Evolutionary conservation across 2,329 filamentous ascomycete genomes (phyloP), one percentile per base, ranked within the genome.

Genomic region (Malbranchea zuffiana): DNA sequence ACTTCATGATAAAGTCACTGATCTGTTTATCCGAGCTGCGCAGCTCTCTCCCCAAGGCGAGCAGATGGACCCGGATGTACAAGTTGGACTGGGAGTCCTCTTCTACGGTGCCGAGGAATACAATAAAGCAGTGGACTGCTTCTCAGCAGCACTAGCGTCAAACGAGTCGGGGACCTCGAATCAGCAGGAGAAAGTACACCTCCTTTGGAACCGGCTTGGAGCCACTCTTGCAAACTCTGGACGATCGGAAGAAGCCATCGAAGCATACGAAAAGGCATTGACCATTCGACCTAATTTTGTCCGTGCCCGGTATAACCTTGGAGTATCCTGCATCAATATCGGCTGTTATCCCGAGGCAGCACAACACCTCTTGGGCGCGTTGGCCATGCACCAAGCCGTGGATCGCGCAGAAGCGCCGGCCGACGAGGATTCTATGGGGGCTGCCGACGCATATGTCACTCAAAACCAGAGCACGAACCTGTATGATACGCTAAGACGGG

Each of bases 31-130:
- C 54, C 69, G 80, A 56, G 90, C 90, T 0, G 90, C 90, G 1
- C 87, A 94, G 52, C 74, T 95, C 32, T 90, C 84, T 19, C 90
- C 90, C 0, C 80, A 84, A 32, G 90, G 88, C 43, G 84, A 86
- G 53, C 84, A 90, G 53, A 96, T 98, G 82, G 92, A 98, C 54
- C 90, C 90, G 0, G 90, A 98, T 56, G 90, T 98, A 5, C 92
- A 98, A 62, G 90, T 98, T 41, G 90, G 90, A 1, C 72, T 98
- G 1, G 92, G 92, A 23, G 90, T 98, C 3, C 74, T 98, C 11
- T 96, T 98, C 67, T 98, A 98, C 63, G 90, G 88, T 35, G 86
- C 84, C 19, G 90, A 98, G 62, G 88, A 96, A 56, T 96, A 95
- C 66, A 84, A 90, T 57, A 98, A 98, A 66, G 90, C 90, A 0